Conservation (phyloP, 2,329 filamentous ascomycete genomes). For the Neurospora sp. region DNA sequence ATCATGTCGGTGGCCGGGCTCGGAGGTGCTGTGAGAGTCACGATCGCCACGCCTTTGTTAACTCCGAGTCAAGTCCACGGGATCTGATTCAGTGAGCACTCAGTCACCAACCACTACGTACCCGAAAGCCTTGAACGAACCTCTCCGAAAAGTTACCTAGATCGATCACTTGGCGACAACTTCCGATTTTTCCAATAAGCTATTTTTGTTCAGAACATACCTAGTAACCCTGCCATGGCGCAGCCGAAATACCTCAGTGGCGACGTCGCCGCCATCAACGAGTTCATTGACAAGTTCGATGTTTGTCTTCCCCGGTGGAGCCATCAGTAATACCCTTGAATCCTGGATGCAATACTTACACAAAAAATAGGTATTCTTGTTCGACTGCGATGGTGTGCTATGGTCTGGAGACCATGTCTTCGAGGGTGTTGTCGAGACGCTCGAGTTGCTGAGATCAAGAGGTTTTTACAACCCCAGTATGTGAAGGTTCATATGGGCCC, state of each 20-base stretch:
- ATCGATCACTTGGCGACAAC: background rate
- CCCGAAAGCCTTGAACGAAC: background rate
- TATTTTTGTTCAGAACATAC: background rate
- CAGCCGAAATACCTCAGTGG: conserved; percentile 63
- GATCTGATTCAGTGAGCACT: background rate
- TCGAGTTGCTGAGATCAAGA: conserved; percentile 71
- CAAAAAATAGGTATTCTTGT: conserved; percentile 63
- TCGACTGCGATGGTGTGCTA: conserved; percentile 96
- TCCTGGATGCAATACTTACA: conserved; percentile 4
- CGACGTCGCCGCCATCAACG: conserved; percentile 63
- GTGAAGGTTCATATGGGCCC: background rate
- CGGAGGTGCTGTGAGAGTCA: background rate
- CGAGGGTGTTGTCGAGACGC: conserved; percentile 72
- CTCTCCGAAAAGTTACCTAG: background rate
- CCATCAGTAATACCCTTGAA: background rate
- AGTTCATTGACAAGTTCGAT: conserved; percentile 86
- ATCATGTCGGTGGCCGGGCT: background rate
- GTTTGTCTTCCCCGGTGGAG: conserved; percentile 42
- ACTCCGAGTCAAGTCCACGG: background rate
- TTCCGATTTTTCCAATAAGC: background rate
- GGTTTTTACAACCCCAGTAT: conserved; percentile 36
- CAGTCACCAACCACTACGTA: background rate
- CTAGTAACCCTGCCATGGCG: conserved; percentile 19
- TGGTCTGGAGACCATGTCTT: conserved; percentile 95
- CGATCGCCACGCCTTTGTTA: background rate